phyloP scores from a whole-genome alignment of 1,284 basidiomycete genomes.

The Papiliotrema terrestris region DNA sequence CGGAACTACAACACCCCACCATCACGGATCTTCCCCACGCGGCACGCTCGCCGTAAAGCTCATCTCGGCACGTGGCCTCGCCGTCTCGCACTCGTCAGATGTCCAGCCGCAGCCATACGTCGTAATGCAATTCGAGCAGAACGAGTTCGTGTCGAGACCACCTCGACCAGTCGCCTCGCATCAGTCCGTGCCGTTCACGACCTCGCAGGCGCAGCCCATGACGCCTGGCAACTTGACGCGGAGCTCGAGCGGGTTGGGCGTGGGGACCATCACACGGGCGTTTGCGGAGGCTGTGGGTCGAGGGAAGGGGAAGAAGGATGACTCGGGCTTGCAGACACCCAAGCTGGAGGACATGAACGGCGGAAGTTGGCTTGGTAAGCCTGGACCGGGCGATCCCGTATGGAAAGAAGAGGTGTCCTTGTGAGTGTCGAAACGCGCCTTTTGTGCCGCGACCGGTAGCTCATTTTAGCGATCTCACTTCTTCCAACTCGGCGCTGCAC shows the following conservation, averaged over 20 bases:
- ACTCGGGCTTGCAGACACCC: conserved; percentile 46
- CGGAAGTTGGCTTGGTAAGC: conserved; percentile 40
- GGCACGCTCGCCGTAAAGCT: conserved; percentile 93
- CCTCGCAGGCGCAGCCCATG: conserved; percentile 36
- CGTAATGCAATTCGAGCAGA: conserved; percentile 98
- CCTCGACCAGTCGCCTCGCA: conserved; percentile 53
- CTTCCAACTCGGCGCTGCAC: conserved; percentile 76
- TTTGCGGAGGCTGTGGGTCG: conserved; percentile 52
- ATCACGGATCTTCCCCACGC: conserved; percentile 47
- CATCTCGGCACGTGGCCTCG: conserved; percentile 84
- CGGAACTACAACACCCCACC: conserved; percentile 7
- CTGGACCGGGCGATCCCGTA: conserved; percentile 69
- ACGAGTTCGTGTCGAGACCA: conserved; percentile 93
- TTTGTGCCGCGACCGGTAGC: not conserved
- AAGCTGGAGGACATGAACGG: conserved; percentile 31
- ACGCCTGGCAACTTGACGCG: conserved; percentile 31
- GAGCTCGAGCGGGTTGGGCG: conserved; percentile 55
- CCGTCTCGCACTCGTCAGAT: conserved; percentile 58
- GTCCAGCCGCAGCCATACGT: conserved; percentile 76
- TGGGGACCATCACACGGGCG: conserved; percentile 58
- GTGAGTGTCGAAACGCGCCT: conserved; percentile 65
- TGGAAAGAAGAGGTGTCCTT: conserved; percentile 99
- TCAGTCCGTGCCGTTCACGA: conserved; percentile 41
- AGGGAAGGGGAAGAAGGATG: conserved; percentile 44
- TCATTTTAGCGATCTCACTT: conserved; percentile 80